Conservation (phyloP, 768 basidiomycete species). For the Macrocybe gigantea region DNA sequence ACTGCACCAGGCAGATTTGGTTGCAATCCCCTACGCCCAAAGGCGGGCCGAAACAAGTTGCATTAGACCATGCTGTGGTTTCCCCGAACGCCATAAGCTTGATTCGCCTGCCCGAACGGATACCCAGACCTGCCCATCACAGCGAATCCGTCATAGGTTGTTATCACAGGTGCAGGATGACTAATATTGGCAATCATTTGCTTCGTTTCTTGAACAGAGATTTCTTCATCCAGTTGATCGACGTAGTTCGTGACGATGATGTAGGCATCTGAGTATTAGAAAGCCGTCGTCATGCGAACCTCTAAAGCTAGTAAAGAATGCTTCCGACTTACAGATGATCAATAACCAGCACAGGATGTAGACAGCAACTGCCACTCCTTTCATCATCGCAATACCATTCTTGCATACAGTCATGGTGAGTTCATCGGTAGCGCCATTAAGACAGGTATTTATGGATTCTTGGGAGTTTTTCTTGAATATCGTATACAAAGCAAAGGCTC, state of each 20-base stretch:
- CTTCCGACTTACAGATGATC: constrained; percentile 41
- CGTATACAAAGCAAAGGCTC: constrained; percentile 42
- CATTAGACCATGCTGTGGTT: constrained; percentile 12
- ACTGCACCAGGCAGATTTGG: too few species aligned
- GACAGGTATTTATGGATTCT: constrained; percentile 30
- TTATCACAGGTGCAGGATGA: constrained; percentile 18
- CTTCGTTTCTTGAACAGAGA: constrained; percentile 20
- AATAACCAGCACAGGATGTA: constrained; percentile 49
- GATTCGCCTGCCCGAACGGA: constrained; percentile 9
- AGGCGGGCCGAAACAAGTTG: neutral
- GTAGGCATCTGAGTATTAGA: constrained; percentile 35
- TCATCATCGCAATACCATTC: constrained; percentile 33
- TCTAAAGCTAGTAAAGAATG: neutral
- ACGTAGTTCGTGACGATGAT: constrained; percentile 48
- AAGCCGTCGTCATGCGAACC: neutral
- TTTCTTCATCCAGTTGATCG: constrained; percentile 48
- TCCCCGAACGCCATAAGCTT: constrained; percentile 11
- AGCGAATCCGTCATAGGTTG: constrained; percentile 9
- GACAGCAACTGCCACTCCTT: constrained; percentile 35
- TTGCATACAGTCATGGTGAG: constrained; percentile 33
- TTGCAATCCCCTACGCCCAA: too few species aligned
- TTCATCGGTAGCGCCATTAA: constrained; percentile 22
- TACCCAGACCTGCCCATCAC: constrained; percentile 7
- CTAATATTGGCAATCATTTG: constrained; percentile 17
- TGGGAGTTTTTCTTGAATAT: constrained; percentile 37